Conservation (phyloP, 345 rosid species). For the Aethionema arabicum region DNA sequence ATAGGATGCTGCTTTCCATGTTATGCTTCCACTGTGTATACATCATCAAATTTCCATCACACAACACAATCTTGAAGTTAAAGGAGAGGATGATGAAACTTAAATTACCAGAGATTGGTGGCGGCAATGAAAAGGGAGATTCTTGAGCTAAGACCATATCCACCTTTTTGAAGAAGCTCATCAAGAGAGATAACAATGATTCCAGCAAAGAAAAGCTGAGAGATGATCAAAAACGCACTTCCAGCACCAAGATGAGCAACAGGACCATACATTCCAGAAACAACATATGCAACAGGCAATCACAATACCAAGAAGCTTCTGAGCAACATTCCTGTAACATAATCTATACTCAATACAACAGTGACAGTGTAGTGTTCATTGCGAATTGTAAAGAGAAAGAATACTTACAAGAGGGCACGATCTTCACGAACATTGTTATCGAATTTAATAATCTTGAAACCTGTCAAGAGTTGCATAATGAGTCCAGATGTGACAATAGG, state of each 20-base stretch:
- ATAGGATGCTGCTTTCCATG: slow-evolving; percentile 89
- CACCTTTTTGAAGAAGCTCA: slow-evolving; percentile 73
- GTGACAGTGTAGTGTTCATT: background rate
- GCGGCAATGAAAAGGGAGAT: slow-evolving; percentile 90
- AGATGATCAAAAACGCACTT: slow-evolving; percentile 71
- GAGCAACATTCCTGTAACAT: slow-evolving; percentile 67
- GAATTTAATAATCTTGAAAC: slow-evolving; percentile 70
- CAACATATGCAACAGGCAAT: slow-evolving; percentile 78
- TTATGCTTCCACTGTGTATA: slow-evolving; percentile 64
- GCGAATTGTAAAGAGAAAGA: background rate
- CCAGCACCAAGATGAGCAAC: slow-evolving; percentile 81
- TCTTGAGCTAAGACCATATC: slow-evolving; percentile 81
- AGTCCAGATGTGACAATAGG: slow-evolving; percentile 72
- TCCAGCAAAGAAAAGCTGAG: slow-evolving; percentile 80
- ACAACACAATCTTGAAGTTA: background rate
- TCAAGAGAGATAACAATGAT: slow-evolving; percentile 80
- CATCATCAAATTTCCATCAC: background rate
- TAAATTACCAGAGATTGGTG: slow-evolving; percentile 59
- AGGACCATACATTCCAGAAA: slow-evolving; percentile 82
- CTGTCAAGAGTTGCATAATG: slow-evolving; percentile 68
- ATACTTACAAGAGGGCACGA: slow-evolving; percentile 62
- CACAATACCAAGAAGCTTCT: slow-evolving; percentile 72
- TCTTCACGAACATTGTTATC: slow-evolving; percentile 76
- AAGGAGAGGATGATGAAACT: slow-evolving; percentile 8
- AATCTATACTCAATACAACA: slow-evolving; percentile 2